Conservation (phyloP, 2,329 filamentous ascomycete genomes). For the Achaetomium macrosporum region DNA sequence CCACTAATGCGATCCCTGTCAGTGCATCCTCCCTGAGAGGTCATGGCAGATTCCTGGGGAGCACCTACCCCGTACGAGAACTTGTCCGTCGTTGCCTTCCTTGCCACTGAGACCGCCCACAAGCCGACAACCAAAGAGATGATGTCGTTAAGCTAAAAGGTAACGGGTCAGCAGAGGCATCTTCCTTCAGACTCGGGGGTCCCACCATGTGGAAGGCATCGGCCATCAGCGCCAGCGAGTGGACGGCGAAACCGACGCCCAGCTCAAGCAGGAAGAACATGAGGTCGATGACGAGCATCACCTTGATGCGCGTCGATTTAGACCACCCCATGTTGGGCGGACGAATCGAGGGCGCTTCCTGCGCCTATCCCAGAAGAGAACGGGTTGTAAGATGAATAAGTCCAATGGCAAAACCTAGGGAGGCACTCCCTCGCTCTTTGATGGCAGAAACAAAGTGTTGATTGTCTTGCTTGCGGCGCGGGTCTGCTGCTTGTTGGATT, state of each 20-base stretch:
- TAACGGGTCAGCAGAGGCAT: constrained; percentile 16
- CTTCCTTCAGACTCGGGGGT: constrained; percentile 6
- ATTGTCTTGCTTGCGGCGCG: neutral
- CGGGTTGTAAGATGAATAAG: neutral
- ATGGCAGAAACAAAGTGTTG: neutral
- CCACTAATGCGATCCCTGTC: constrained; percentile 54
- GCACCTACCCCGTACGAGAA: constrained; percentile 85
- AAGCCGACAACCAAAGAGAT: constrained; percentile 86
- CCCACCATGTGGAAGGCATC: constrained; percentile 97
- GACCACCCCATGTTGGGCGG: constrained; percentile 67
- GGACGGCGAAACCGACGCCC: constrained; percentile 75
- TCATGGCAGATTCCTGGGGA: neutral
- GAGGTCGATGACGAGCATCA: constrained; percentile 86
- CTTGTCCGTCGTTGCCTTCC: constrained; percentile 77
- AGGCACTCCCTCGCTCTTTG: neutral
- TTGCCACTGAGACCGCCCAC: constrained; percentile 90
- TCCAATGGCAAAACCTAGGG: neutral
- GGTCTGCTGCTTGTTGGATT: neutral
- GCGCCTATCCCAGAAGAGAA: neutral
- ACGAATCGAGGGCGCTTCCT: too few species aligned
- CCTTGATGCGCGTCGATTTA: constrained; percentile 85
- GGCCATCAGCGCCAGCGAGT: constrained; percentile 87
- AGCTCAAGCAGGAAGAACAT: constrained; percentile 89
- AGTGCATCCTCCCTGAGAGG: neutral
- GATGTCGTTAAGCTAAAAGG: constrained; percentile 80